Base-by-base conservation (phyloP, 2,329 filamentous ascomycete species). In the Colletotrichum spinosum region DNA sequence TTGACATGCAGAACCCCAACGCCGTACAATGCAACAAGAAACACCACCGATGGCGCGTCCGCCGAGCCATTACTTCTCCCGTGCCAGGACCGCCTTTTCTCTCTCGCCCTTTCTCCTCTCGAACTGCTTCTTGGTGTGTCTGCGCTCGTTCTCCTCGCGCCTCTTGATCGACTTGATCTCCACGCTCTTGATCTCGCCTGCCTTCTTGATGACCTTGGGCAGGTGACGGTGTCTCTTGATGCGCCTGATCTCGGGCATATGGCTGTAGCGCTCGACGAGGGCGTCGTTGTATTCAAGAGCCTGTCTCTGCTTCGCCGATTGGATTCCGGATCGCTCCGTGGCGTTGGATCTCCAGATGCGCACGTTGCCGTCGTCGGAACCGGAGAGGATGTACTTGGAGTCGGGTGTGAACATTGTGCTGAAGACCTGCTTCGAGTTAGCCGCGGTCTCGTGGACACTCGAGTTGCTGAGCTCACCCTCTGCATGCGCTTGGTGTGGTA, bases 401-500 rank as follows among this genome's bases (percentile, higher is more conserved):
- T 99, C 96, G 6, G 94, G 92, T 0, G 94, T 96, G 85, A 92
- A 98, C 67, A 87, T 88, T 52, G 89, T 89, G 9, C 91, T 90
- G 81, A 97, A 97, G 60, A 97, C 54, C 54, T 56, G 34, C 34
- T 13, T 3, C 17, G 34, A 15, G 54, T 56, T 25, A 46, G 33
- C 13, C 3, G 4, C 13, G 8, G 12, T 37, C 35, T n/a, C 8
- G 12, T 45, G 2, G 2, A 10, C 11, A 2, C 45, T 48, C 8
- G 42, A 6, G 8, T 9, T 10, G 10, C 10, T n/a, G n/a, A 9
- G 25, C 54, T 33, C 6, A 64, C 94, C 71, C 95, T 88, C 82
- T 98, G 95, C 95, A 97, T 97, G 69, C 96, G 90, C 80, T 97
- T 97, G 15, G 96, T 98, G 82, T 98, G 94, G 80, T 98, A 99